These are phyloP conservation scores for Pichia terricola DNA, from an alignment of 1,139 yeast genomes.

Conservation along the genomic window DNA sequence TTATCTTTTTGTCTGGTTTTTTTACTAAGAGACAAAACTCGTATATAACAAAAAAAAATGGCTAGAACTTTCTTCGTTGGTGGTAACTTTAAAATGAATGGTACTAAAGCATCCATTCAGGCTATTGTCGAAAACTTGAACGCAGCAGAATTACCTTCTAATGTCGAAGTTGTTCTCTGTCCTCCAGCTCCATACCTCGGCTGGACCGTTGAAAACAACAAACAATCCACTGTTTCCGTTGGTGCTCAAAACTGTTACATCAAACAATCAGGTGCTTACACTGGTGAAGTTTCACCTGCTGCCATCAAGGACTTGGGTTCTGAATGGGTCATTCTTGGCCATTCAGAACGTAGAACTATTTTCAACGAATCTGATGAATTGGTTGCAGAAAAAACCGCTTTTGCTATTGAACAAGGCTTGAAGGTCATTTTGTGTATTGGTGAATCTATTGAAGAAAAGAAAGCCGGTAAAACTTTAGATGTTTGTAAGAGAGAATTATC, in stretches of 20 bases:
- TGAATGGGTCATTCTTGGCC: conserved; percentile 93
- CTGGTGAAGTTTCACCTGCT: conserved; percentile 90
- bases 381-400: conserved; percentile 90
- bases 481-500: conserved; percentile 86
- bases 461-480: conserved; percentile 74
- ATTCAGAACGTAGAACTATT: conserved; percentile 96
- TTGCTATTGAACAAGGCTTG: conserved; percentile 81
- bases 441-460: conserved; percentile 92
- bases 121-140: conserved; percentile 77
- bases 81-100: conserved; percentile 99
- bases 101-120: conserved; percentile 78
- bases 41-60: conserved; percentile 12
- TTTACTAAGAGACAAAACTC: too few relatives aligned
- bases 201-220: conserved; percentile 60
- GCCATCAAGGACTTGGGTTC: conserved; percentile 90
- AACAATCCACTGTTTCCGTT: conserved; percentile 63
- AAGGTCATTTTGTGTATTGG: conserved; percentile 94
- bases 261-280: conserved; percentile 92
- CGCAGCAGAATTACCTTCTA: conserved; percentile 60
- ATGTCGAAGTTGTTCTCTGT: conserved; percentile 85
- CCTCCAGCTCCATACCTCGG: conserved; percentile 93
- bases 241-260: conserved; percentile 88
- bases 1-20: too few relatives aligned
- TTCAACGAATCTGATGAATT: conserved; percentile 86
- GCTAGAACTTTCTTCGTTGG: conserved; percentile 86